phyloP scores from a whole-genome alignment of 2,329 filamentous ascomycete genomes.

The Clathrospora elynae region DNA sequence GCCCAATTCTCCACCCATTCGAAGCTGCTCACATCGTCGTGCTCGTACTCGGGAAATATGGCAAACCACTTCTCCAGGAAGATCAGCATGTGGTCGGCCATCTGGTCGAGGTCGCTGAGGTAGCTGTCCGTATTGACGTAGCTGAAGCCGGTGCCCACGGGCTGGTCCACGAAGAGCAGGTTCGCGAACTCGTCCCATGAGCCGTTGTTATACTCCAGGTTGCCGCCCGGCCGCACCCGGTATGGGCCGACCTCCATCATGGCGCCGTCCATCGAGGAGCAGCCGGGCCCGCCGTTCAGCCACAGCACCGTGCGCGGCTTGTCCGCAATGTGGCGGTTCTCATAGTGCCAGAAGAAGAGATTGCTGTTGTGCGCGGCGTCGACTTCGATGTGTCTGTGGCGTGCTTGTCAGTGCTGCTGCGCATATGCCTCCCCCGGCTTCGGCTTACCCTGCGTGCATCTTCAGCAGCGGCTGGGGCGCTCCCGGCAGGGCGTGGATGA shows the following conservation, averaged over 20 bases:
- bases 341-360: slow-evolving; percentile 97
- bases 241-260: slow-evolving; percentile 97
- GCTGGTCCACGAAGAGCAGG: slow-evolving; percentile 94
- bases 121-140: slow-evolving; percentile 91
- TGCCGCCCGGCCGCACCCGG: slow-evolving; percentile 73
- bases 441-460: slow-evolving; percentile 91
- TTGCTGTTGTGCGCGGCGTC: slow-evolving; percentile 85
- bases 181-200: slow-evolving; percentile 99
- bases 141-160: slow-evolving; percentile 94
- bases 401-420: slow-evolving; percentile 8
- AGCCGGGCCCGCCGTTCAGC: slow-evolving; percentile 96
- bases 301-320: slow-evolving; percentile 90
- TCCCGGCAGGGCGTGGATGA: slow-evolving; percentile 82
- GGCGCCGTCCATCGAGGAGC: slow-evolving; percentile 95
- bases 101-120: slow-evolving; percentile 80
- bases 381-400: slow-evolving; percentile 83
- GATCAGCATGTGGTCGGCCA: slow-evolving; percentile 84
- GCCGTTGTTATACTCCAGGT: slow-evolving; percentile 83
- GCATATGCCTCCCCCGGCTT: neutral
- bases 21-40: slow-evolving; percentile 76
- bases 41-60: slow-evolving; percentile 87
- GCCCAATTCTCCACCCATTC: neutral
- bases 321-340: slow-evolving; percentile 94
- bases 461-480: slow-evolving; percentile 81
- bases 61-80: slow-evolving; percentile 93